A percentile compares a stretch with the other conserved stretches of the same genome.
These are phyloP conservation scores for Trichomonas vaginalis DNA, from an alignment of 208 protist genomes.

Conservation along the genomic window DNA sequence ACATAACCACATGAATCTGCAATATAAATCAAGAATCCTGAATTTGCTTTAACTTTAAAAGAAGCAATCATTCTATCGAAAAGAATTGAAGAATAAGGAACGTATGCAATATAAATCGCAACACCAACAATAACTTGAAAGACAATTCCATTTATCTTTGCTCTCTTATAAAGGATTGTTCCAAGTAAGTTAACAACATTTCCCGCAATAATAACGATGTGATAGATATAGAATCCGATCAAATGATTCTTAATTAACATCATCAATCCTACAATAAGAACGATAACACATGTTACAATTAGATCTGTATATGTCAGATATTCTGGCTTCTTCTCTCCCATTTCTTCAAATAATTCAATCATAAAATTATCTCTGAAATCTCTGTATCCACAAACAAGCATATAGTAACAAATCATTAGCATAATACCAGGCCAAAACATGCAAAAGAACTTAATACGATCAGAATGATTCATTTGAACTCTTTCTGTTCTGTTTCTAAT, in stretches of 20 bases:
- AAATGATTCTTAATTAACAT: neutral
- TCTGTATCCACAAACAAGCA: neutral
- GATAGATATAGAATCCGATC: neutral
- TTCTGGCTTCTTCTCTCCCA: neutral
- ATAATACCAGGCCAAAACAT: neutral
- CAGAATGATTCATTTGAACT: neutral
- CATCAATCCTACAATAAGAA: neutral
- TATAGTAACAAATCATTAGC: neutral
- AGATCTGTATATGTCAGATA: neutral
- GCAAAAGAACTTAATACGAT: neutral
- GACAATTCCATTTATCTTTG: neutral
- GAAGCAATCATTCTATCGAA: neutral
- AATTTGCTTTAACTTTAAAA: neutral
- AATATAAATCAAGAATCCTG: neutral
- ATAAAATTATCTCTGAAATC: slow-evolving; percentile 6
- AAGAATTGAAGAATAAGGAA: neutral
- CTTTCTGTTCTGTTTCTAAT: neutral
- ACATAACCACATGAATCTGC: neutral
- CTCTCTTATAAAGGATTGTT: neutral
- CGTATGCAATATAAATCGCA: neutral
- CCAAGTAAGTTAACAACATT: neutral
- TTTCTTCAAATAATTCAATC: neutral
- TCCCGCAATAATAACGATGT: neutral
- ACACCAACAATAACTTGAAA: neutral
- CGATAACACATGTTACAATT: neutral